Base-by-base conservation (phyloP, 768 basidiomycete species). In the Leccinellum albellum region DNA sequence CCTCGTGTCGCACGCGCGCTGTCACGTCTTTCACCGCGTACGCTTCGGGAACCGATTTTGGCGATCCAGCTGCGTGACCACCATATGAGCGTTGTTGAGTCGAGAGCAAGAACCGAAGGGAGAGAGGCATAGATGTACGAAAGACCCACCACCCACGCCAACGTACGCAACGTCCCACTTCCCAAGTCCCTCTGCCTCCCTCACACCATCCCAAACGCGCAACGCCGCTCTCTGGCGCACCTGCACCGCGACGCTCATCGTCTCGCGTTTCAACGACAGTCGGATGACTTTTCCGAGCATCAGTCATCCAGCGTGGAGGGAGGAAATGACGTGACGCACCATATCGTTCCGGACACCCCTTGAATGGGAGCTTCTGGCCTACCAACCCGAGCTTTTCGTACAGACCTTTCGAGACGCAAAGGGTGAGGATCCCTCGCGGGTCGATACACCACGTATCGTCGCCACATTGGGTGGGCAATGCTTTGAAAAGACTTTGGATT, bases 371-470 rank as follows among this genome's bases (percentile, higher is more conserved):
- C 26, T 74, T 76, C 56, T 72, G 70, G 5, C 89, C 88, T 0
- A 82, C 75, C 15, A 89, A 62, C 1, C 88, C 87, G 8, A 89
- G 75, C 7, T 70, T 70, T 61, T 87, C 79, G 65, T 89, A 89
- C 1, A 82, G 81, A 17, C 74, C 73, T 66, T 83, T 84, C 44
- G 75, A 75, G 6, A 85, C 75, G 24, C 74, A 81, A 20, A 89
- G 66, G 0, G 84, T 84, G 57, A 90, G 69, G 45, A 83, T 61
- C 4, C 85, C 84, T 17, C 85, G 79, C 3, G 78, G 74, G 63
- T 89, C 87, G 54, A 89, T 74, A 63, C 85, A 87, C 89, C 89
- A 91, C 2, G 76, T 77, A 58, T 88, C 87, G 29, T 84, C 80
- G 24, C 66, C 64, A 24, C 70, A 61, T 4, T 65, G 56, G 56